A percentile compares a stretch with the other conserved stretches of the same genome.
Evolutionary conservation across 208 protist species (phyloP).

Genomic region (Leptomonas pyrrhocoris): DNA sequence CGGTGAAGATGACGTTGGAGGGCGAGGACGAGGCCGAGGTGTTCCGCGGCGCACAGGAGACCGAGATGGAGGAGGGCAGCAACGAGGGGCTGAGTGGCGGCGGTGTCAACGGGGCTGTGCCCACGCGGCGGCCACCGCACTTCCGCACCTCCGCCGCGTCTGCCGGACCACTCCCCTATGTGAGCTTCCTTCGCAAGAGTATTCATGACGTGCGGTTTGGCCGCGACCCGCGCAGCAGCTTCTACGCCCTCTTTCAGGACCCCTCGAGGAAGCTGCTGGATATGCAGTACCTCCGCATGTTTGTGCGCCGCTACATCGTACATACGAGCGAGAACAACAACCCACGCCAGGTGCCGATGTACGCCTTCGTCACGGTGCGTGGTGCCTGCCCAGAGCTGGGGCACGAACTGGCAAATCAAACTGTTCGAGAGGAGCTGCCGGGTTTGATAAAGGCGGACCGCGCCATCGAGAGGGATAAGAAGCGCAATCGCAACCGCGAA

Average conservation of each 20-base stretch:
- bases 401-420: conserved; percentile 42
- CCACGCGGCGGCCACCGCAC: neutral
- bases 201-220: conserved; percentile 58
- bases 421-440: conserved; percentile 67
- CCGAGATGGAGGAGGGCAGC: neutral
- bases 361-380: conserved; percentile 59
- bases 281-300: conserved; percentile 86
- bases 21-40: neutral
- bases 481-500: conserved; percentile 23
- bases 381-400: conserved; percentile 59
- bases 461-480: conserved; percentile 42
- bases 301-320: conserved; percentile 78
- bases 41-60: neutral
- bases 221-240: conserved; percentile 47
- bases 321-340: conserved; percentile 80
- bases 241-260: conserved; percentile 69
- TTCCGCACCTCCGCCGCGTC: conserved; percentile 5
- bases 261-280: conserved; percentile 54
- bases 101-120: neutral
- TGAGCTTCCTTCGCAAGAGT: conserved; percentile 61
- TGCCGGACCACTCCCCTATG: conserved; percentile 65
- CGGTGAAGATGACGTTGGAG: neutral
- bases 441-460: conserved; percentile 59
- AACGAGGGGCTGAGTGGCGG: neutral
- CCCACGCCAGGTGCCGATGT: conserved; percentile 61